Evolutionary conservation across 805 yeast genomes (phyloP).

Genomic region (Kodamaea kaohsiungensis): DNA sequence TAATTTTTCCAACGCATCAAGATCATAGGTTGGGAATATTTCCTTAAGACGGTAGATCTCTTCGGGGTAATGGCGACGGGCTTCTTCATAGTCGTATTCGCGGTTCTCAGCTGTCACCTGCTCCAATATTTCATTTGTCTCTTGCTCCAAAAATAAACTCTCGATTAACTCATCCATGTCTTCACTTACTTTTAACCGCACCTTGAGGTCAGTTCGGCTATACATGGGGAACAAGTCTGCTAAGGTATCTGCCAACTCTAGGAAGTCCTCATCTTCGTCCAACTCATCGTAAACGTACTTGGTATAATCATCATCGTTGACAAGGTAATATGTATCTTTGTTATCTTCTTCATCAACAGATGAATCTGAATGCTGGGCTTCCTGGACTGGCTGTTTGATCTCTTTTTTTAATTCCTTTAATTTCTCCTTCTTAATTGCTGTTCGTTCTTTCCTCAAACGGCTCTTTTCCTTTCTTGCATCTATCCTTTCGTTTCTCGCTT

Average conservation of each 20-base stretch:
- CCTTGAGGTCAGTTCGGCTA: slow-evolving; percentile 27
- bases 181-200: slow-evolving; percentile 24
- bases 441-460: not conserved
- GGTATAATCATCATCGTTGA: slow-evolving; percentile 12
- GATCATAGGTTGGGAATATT: slow-evolving; percentile 48
- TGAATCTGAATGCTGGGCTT: not conserved
- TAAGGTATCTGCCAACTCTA: slow-evolving; percentile 20
- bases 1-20: slow-evolving; percentile 26
- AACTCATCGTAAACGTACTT: slow-evolving; percentile 17
- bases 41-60: slow-evolving; percentile 30
- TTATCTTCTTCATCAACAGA: slow-evolving; percentile 3
- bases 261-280: slow-evolving; percentile 16
- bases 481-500: not conserved
- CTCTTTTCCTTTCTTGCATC: not conserved
- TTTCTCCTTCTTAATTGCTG: not conserved
- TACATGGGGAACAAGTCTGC: slow-evolving; percentile 29
- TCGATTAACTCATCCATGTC: slow-evolving; percentile 26
- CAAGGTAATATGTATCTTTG: slow-evolving; percentile 6
- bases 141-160: slow-evolving; percentile 21
- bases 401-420: not conserved
- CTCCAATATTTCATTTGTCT: slow-evolving; percentile 11
- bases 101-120: slow-evolving; percentile 7
- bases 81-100: slow-evolving; percentile 1
- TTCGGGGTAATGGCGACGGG: slow-evolving; percentile 9
- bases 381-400: not conserved